Conservation (phyloP, 441 rosid genomes). For the Pelargonium fulgidum region DNA sequence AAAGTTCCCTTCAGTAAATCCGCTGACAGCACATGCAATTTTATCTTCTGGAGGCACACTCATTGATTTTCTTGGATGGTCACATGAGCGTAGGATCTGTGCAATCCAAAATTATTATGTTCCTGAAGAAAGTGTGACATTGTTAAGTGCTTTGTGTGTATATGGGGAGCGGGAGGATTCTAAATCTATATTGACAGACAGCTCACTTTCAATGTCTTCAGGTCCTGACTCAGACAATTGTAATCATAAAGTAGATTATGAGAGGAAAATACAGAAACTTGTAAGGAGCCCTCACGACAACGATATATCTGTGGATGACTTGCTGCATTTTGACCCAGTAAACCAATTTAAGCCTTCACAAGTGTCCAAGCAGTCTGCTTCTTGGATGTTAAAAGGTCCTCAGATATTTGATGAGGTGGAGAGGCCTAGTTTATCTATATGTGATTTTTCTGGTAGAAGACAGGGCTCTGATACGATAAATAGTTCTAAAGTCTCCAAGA, state of each 20-base stretch:
- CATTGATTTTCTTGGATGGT: conserved; percentile 60
- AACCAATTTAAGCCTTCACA: conserved; percentile 38
- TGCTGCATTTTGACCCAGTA: conserved; percentile 33
- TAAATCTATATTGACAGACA: conserved; percentile 83
- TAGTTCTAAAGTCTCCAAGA: conserved; percentile 23
- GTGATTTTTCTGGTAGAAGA: conserved; percentile 33
- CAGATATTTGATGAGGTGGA: conserved; percentile 31
- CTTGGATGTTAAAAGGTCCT: conserved; percentile 38
- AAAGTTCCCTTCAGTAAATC: conserved; percentile 86
- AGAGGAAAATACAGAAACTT: conserved; percentile 37
- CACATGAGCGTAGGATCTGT: conserved; percentile 48
- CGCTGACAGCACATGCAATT: conserved; percentile 79
- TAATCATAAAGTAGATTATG: conserved; percentile 37
- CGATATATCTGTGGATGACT: conserved; percentile 33
- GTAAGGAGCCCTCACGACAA: conserved; percentile 27
- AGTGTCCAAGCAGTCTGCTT: conserved; percentile 28
- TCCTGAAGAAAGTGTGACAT: conserved; percentile 66
- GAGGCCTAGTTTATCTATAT: conserved; percentile 33
- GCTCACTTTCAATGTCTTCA: conserved; percentile 85
- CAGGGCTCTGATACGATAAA: conserved; percentile 29
- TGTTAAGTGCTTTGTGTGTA: conserved; percentile 66
- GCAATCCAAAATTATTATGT: conserved; percentile 49
- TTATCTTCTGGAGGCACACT: conserved; percentile 57
- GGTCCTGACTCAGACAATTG: conserved; percentile 60
- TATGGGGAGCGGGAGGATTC: conserved; percentile 90